Base-by-base conservation (phyloP, 2,329 filamentous ascomycete genomes). In the Massarina eburnea region DNA sequence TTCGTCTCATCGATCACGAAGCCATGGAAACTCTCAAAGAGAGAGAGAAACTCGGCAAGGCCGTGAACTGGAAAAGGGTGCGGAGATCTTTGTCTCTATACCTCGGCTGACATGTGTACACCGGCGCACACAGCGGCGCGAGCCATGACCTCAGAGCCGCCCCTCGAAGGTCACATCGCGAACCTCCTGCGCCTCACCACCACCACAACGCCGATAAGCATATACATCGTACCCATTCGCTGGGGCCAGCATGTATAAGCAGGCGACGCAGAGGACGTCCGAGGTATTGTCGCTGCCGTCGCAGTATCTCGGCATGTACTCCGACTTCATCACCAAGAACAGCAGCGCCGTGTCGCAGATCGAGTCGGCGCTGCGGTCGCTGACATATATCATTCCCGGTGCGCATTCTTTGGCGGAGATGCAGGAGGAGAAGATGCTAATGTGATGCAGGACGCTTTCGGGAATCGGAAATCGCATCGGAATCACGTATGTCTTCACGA, bases 311-410 rank as follows among this genome's bases (percentile, higher is more conserved):
- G 74, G 79, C 54, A 80, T 84, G 73, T 95, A 95, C 72, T 84
- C 85, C 62, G 86, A 94, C 55, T 96, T 97, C 73, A 92, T 99
- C 75, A 88, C 89, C 52, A 94, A 92, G 74, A 99, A 99, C 70
- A 85, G 91, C 50, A 87, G 90, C 64, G 90, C 95, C 48, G 91
- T 99, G 42, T 89, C 90, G 39, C 91, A 96, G 75, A 92, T 99
- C 53, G 94, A 99, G 76, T 95, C 89, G 52, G 90, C 91, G 12
- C 76, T 99, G 64, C 84, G 94, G 30, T 96, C 91, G 21, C 75
- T 99, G 55, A 96, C 92, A 38, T 99, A 99, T 70, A 91, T 99
- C 55, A 94, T 97, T 39, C 94, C 92, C 46, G 91, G 88, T 84
- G 67, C 45, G 67, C 45, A 55, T 15, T 68, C 38, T 1, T 24